Base-by-base conservation (phyloP, 176 grass and related monocot species). In the Eleusine coracana region DNA sequence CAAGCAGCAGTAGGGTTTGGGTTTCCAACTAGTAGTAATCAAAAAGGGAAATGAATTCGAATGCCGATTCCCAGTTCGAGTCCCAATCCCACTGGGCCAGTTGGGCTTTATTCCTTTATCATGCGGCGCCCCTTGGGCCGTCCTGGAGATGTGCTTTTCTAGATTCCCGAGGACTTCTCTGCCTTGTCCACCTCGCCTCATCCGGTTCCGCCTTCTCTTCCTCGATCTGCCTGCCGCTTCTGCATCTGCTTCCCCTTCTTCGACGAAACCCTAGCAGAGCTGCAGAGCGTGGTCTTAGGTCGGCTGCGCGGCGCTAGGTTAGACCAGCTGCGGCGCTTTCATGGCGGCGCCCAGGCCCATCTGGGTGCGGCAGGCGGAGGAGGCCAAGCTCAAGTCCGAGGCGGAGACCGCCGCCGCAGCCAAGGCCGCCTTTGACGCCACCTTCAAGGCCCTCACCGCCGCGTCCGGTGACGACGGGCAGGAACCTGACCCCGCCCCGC, bases 371-470 rank as follows among this genome's bases (percentile, higher is more conserved):
- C 95, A 98, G 71, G 92, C 92, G 37, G 95, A 98, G 95, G 95
- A 98, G 89, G 95, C 88, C 75, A 98, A 91, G 87, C 83, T 91
- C 60, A 98, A 98, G 85, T 94, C 91, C 63, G 96, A 98, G 88
- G 96, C 96, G 48, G 96, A 92, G 61, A 95, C 92, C 36, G 29
- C 84, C 27, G 96, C 90, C 67, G 92, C 96, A 8, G 92, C 96
- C 48, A 95, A 93, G 90, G 96, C 96, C 56, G 96, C 96, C 54
- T 98, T 98, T 82, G 92, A 98, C 31, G 92, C 96, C 76, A 98
- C 96, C 73, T 98, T 98, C 85, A 91, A 80, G 75, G 49, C 87
- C 68, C 74, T 94, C 55, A 77, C 90, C 37, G 85, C 63, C 76
- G 80, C 75, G 0, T 55, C 85, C 54, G 74, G 74, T 8, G 74